A percentile compares a stretch with the other conserved stretches of the same genome.
Evolutionary conservation across 2,329 filamentous ascomycete genomes (phyloP).

Genomic region (Phaeophleospora eucalypticola): DNA sequence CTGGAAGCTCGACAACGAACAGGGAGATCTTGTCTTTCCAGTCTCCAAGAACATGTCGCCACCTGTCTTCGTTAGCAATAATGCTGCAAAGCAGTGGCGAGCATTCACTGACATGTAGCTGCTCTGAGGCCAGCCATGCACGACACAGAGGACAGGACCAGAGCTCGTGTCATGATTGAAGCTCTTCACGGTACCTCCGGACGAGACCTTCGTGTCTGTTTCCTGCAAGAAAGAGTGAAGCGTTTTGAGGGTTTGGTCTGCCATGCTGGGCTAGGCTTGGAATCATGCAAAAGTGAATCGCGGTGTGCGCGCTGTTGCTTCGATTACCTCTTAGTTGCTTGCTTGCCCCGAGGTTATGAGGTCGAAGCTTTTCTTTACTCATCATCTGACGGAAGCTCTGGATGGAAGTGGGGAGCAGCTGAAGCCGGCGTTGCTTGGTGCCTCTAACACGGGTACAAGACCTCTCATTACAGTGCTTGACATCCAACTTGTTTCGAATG

Average conservation of each 20-base stretch:
- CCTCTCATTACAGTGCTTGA: too few relatives aligned
- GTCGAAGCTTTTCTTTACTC: too few relatives aligned
- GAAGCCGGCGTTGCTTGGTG: too few relatives aligned
- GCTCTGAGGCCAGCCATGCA: slow-evolving; percentile 48
- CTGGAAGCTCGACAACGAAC: slow-evolving; percentile 47
- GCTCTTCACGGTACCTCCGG: slow-evolving; percentile 31
- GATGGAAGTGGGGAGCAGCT: too few relatives aligned
- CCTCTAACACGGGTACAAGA: too few relatives aligned
- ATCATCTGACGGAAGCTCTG: too few relatives aligned
- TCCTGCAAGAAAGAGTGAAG: slow-evolving; percentile 29
- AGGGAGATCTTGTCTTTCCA: slow-evolving; percentile 40
- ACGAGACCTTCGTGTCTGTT: slow-evolving; percentile 25
- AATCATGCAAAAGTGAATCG: neutral
- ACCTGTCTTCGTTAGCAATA: slow-evolving; percentile 17
- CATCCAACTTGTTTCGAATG: too few relatives aligned
- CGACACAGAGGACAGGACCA: slow-evolving; percentile 39
- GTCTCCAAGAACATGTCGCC: slow-evolving; percentile 35
- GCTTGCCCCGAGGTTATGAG: neutral
- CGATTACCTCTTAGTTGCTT: neutral
- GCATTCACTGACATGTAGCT: slow-evolving; percentile 28
- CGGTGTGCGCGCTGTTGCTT: neutral
- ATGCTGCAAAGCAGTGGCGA: neutral
- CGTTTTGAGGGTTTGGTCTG: slow-evolving; percentile 25
- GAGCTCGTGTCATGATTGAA: slow-evolving; percentile 32
- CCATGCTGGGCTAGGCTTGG: slow-evolving; percentile 15